Evolutionary conservation across 176 grass and related monocot genomes (phyloP).

Genomic region (Tuctoria greenei): DNA sequence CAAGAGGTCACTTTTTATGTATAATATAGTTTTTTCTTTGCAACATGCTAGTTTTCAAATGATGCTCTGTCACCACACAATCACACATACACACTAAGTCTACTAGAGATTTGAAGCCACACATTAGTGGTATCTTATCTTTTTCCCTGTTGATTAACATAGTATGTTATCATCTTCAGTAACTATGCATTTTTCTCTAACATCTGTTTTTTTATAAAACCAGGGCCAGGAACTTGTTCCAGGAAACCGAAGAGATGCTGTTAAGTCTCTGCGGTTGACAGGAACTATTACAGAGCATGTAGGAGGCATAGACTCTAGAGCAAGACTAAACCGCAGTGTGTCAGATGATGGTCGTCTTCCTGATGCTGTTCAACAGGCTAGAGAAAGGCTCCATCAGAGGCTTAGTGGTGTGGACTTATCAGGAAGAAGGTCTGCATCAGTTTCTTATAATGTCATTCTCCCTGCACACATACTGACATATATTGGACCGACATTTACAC

Average conservation of each 20-base stretch:
- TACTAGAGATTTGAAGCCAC: not conserved
- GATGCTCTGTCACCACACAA: not conserved
- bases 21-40: not conserved
- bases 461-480: not conserved
- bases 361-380: constrained; percentile 58
- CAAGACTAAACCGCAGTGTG: constrained; percentile 31
- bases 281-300: constrained; percentile 27
- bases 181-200: not conserved
- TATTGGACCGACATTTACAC: not conserved
- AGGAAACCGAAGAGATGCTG: constrained; percentile 20
- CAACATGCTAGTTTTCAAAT: not conserved
- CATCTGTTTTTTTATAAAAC: not conserved
- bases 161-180: not conserved
- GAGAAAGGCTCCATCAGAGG: constrained; percentile 70
- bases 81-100: not conserved
- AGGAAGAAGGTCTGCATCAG: constrained; percentile 40
- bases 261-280: constrained; percentile 8
- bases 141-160: not conserved
- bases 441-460: not conserved
- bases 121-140: not conserved
- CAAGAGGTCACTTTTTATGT: not conserved
- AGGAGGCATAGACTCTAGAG: not conserved
- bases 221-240: constrained; percentile 38
- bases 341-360: constrained; percentile 60
- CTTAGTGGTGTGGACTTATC: constrained; percentile 56